Evolutionary conservation across 441 rosid species (phyloP).

Genomic region (Gossypium lobatum): DNA sequence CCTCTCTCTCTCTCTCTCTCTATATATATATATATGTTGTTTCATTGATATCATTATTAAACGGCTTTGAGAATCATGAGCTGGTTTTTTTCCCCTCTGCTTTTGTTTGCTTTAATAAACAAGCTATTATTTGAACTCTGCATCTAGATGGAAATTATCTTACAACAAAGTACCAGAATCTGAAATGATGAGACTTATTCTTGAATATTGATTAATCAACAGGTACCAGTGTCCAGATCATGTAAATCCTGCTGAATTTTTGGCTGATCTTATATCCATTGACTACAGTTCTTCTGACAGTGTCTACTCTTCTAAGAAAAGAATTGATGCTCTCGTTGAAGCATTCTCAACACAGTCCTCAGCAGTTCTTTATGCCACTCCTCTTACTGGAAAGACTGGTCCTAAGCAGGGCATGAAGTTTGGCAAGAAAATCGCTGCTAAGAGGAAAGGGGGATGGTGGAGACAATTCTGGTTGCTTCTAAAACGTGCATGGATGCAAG

Average conservation of each 20-base stretch:
- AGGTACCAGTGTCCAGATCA: conserved; percentile 83
- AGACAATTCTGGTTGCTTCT: conserved; percentile 81
- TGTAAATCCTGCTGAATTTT: conserved; percentile 92
- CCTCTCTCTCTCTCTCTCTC: neutral
- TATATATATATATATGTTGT: neutral
- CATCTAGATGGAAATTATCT: conserved; percentile 8
- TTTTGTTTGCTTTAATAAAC: neutral
- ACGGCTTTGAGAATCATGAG: neutral
- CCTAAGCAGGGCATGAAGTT: conserved; percentile 29
- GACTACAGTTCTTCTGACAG: conserved; percentile 86
- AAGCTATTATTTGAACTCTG: neutral
- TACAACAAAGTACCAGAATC: conserved; percentile 5
- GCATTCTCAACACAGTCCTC: conserved; percentile 60
- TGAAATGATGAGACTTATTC: conserved; percentile 1
- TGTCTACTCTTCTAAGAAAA: conserved; percentile 69
- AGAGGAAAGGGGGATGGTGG: conserved; percentile 72
- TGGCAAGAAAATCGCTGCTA: conserved; percentile 31
- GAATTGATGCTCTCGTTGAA: conserved; percentile 83
- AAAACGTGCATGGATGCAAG: conserved; percentile 97
- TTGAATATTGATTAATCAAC: conserved; percentile 23
- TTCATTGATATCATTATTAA: neutral
- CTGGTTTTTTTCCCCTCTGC: neutral
- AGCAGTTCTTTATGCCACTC: conserved; percentile 54
- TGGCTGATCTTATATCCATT: conserved; percentile 93
- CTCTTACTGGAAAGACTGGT: conserved; percentile 39